Base-by-base conservation (phyloP, 768 basidiomycete species). In the Podaxis carcinomalis region DNA sequence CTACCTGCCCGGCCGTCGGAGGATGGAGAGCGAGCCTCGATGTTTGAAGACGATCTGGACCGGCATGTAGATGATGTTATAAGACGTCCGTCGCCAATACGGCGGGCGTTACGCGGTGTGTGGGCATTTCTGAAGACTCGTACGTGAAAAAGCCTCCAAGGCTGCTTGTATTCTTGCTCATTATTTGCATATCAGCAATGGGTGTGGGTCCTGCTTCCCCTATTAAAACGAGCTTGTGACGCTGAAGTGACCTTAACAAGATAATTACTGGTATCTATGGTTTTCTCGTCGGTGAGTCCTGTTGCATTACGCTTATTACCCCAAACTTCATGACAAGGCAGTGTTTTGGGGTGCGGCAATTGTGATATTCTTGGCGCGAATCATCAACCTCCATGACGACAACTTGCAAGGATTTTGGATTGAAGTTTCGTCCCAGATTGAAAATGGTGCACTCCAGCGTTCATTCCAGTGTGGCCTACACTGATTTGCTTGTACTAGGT, bases 311-410 rank as follows among this genome's bases (percentile, higher is more conserved):
- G 51, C 47, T 39, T 51, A 27, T 35, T 21, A 13, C 27, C 47
- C 37, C n/a, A 46, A 59, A 51, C 46, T 65, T 52, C 32, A 65
- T 37, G 28, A 51, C 39, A 46, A 11, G 19, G 4, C 67, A 83
- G 92, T 88, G 0, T 93, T 95, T 67, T 95, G 92, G 92, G 92
- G 93, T 14, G 83, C 90, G 21, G 92, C 87, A 3, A 86, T 95
- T 63, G 89, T 93, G 13, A 72, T 93, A 55, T 87, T 93, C 72
- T 73, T 91, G 3, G 75, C 72, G 23, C 84, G 82, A 68, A 78
- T 85, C 49, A 92, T 93, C 70, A 85, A 90, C 67, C 73, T 90
- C 3, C 84, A 89, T 66, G 87, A 90, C 65, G 71, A 76, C 7
- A 80, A 88, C 57, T 81, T 78, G 0, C 87, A 93, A 73, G 86